Conservation (phyloP, 768 basidiomycete species). For the Trametes punicea region DNA sequence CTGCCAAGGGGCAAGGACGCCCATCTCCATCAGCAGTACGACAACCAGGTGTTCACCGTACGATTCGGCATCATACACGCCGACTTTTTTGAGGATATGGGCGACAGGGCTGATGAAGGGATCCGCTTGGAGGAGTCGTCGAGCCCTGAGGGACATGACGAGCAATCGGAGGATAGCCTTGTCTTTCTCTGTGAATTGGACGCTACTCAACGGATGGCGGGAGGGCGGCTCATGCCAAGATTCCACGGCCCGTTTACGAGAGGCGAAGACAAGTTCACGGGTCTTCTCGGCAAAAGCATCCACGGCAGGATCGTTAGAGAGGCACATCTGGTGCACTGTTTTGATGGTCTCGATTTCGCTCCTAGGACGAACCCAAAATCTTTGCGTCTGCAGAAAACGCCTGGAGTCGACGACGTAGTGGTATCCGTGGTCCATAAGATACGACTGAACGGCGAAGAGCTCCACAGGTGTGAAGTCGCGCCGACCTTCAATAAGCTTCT, state of each 20-base stretch:
- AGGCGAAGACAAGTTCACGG: constrained; percentile 35
- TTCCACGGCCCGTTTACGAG: constrained; percentile 29
- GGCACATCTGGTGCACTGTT: constrained; percentile 47
- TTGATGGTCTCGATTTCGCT: constrained; percentile 51
- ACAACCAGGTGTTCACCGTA: constrained; percentile 36
- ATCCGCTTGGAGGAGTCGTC: constrained; percentile 52
- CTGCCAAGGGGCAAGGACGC: constrained; percentile 80
- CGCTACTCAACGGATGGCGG: constrained; percentile 26
- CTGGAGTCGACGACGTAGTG: constrained; percentile 51
- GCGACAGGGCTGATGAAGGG: constrained; percentile 54
- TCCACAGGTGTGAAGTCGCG: constrained; percentile 34
- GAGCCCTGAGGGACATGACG: constrained; percentile 46
- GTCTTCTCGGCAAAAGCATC: constrained; percentile 52
- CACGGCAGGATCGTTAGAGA: constrained; percentile 38
- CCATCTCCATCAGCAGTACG: constrained; percentile 62
- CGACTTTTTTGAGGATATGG: constrained; percentile 56
- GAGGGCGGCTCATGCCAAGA: constrained; percentile 34
- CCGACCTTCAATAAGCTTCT: constrained; percentile 24
- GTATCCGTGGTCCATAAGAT: constrained; percentile 51
- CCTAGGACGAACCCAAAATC: constrained; percentile 62
- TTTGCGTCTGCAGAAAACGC: constrained; percentile 45
- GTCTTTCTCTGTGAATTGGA: constrained; percentile 52
- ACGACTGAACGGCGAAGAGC: constrained; percentile 55
- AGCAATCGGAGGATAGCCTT: constrained; percentile 58
- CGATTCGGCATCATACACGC: constrained; percentile 33